These are phyloP conservation scores for Austroboletus rostrupii DNA, from an alignment of 1,284 basidiomycete genomes.

Conservation along the genomic window DNA sequence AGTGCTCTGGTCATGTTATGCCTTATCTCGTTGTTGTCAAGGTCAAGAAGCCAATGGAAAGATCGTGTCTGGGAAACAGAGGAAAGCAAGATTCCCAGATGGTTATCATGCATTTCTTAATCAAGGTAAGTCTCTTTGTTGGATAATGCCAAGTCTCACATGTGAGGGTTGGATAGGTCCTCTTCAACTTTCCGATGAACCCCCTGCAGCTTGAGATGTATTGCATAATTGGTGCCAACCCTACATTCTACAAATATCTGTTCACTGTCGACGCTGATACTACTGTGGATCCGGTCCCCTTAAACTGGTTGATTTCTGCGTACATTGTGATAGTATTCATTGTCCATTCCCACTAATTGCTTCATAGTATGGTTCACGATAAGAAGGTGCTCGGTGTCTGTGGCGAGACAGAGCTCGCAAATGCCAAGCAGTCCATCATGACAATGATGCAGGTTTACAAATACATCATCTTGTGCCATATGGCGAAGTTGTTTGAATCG, in stretches of 20 bases:
- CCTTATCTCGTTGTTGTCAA: conserved; percentile 96
- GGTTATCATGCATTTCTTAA: conserved; percentile 93
- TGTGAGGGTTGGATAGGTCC: no score
- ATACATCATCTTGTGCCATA: conserved; percentile 95
- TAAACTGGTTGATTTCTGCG: conserved; percentile 91
- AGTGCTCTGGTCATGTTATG: conserved; percentile 91
- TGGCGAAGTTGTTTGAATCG: no score
- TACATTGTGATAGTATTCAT: conserved; percentile 38
- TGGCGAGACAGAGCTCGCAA: conserved; percentile 83
- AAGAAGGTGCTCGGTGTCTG: conserved; percentile 90
- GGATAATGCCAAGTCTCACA: no score
- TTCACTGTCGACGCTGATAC: conserved; percentile 99
- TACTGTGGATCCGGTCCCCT: conserved; percentile 78
- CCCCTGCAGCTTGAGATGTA: no score
- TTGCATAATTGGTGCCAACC: conserved; percentile 98
- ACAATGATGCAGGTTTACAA: conserved; percentile 99
- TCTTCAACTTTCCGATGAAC: no score
- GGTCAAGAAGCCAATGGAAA: conserved; percentile 95
- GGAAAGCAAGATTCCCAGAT: conserved; percentile 98
- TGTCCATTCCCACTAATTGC: neutral
- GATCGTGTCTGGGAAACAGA: conserved; percentile 89
- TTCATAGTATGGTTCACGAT: no score
- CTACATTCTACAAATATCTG: conserved; percentile 95
- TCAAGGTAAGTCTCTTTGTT: no score
- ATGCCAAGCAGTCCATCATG: conserved; percentile 89